These are phyloP conservation scores for Fusarium vanettenii DNA, from an alignment of 2,329 filamentous ascomycete species.

Conservation along the genomic window DNA sequence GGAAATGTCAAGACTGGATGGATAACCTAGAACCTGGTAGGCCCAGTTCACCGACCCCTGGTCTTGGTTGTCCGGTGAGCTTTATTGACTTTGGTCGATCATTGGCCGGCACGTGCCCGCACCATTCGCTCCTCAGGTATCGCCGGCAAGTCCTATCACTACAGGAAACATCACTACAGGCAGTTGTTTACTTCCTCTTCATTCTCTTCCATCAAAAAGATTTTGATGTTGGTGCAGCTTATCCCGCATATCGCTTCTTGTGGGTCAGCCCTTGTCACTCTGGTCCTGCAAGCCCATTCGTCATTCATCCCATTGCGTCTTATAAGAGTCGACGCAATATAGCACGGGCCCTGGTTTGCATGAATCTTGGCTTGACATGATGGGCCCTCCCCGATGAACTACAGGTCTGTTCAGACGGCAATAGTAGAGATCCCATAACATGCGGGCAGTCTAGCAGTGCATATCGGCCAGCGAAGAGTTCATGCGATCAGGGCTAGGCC, in stretches of 20 bases:
- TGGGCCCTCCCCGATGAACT: background rate
- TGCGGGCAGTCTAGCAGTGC: background rate
- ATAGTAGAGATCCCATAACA: background rate
- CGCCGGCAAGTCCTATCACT: background rate
- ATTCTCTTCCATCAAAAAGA: background rate
- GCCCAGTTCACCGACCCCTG: conserved; percentile 18
- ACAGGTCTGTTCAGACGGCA: background rate
- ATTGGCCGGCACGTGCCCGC: conserved; percentile 13
- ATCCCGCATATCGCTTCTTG: background rate
- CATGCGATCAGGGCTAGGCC: background rate
- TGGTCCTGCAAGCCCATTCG: background rate
- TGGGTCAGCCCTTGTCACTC: background rate
- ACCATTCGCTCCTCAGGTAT: background rate
- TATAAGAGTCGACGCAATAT: background rate
- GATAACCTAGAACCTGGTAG: conserved; percentile 18
- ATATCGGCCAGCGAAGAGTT: background rate
- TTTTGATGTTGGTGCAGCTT: background rate
- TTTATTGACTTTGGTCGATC: conserved; percentile 21
- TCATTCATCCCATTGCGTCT: background rate
- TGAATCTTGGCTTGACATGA: background rate
- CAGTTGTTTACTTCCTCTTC: background rate
- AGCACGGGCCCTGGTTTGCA: background rate
- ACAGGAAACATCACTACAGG: background rate
- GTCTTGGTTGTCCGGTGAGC: conserved; percentile 36
- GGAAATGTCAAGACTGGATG: conserved; percentile 28